Evolutionary conservation across 139 green algal species (phyloP), one percentile per base, ranked within the genome.

Genomic region (Picochlorum sp.): DNA sequence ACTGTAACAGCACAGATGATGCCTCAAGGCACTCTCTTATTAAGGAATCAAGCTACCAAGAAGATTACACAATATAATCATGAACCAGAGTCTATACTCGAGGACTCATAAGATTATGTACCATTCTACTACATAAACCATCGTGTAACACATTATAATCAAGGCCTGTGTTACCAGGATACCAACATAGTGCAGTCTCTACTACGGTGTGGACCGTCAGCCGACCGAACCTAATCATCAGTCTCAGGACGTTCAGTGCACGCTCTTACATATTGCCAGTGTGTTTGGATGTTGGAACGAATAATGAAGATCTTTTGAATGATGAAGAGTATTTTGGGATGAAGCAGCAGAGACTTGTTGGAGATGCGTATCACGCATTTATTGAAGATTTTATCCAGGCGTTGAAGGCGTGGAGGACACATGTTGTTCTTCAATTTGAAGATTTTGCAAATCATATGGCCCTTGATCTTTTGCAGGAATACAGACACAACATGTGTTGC

Each of bases 381-480:
- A 72, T 92, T 61, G 57, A 66, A 15, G 85, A 88, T 61, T 80
- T 90, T 49, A 61, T 90, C 37, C 37, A 60, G 5, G 75, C 70
- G 5, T 57, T 88, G 26, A 68, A 67, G 32, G 51, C 63, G 4
- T 85, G 83, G 85, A 73, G 68, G 50, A 76, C 78, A 0, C 79
- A 92, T 68, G 49, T 81, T 55, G 60, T 92, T 56, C 41, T 94
- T 55, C 86, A 97, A 84, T 95, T 89, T 76, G 85, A 97, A 71
- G 90, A 97, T 67, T 95, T 97, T 63, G 78, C 66, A 66, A 92
- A 88, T 61, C 63, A 83, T 59, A 88, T 86, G 71, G 90, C 91
- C 9, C 90, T 88, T 58, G 61, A 75, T 14, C 66, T 97, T 54
- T 75, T 97, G 16, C 76, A 90, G 11, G 68, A 45, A 14, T 80